A percentile compares a stretch with the other conserved stretches of the same genome.
Evolutionary conservation across 495 filamentous ascomycete genomes (phyloP).

Genomic region (Xylaria curta): DNA sequence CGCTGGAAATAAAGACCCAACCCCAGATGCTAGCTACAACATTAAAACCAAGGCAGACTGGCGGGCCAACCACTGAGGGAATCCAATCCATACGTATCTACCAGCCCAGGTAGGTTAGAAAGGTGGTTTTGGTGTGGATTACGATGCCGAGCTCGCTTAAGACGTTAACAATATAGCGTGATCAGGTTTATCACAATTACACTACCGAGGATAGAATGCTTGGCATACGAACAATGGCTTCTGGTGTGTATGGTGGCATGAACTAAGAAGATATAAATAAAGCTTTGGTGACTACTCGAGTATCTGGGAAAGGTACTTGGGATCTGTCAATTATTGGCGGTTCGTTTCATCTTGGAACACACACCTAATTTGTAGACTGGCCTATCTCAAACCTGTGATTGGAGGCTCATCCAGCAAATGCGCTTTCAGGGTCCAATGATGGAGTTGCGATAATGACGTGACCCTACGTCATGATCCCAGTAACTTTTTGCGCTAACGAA

Average conservation of each 20-base stretch:
- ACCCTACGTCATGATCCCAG: slow-evolving; percentile 21
- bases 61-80: not conserved
- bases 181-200: slow-evolving; percentile 11
- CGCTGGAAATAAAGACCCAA: not conserved
- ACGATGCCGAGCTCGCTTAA: not conserved
- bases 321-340: not conserved
- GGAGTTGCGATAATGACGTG: slow-evolving; percentile 20
- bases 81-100: not conserved
- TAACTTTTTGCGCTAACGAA: not conserved
- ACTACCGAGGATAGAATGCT: not conserved
- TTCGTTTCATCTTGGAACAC: not conserved
- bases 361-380: not conserved
- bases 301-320: not conserved
- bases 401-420: slow-evolving; percentile 16
- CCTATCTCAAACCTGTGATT: slow-evolving; percentile 8
- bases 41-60: too few relatives aligned
- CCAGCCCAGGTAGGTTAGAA: not conserved
- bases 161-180: not conserved
- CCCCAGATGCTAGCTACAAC: too few relatives aligned
- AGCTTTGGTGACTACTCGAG: not conserved
- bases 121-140: not conserved
- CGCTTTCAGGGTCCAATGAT: slow-evolving; percentile 21
- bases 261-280: not conserved
- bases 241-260: too few relatives aligned
- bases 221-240: not conserved